Evolutionary conservation across 1,139 yeast species (phyloP), one percentile per base, ranked within the genome.

Genomic region (Zygosaccharomyces pseudobailii): DNA sequence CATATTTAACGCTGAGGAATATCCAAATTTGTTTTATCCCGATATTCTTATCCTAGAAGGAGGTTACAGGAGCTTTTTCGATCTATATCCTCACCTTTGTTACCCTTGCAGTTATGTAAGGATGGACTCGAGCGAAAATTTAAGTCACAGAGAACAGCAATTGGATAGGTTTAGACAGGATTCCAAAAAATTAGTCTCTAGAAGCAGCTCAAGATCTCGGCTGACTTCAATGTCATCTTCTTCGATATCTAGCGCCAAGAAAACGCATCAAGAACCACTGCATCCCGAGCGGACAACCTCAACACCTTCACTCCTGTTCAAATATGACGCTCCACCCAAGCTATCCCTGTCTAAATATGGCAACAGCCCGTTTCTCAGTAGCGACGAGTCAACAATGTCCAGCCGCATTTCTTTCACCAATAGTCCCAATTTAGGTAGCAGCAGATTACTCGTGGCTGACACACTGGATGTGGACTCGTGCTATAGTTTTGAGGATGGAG

Each of bases 31-130:
- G 49, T 79, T 78, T 54, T 92, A 83, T 62, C 98, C 98, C 1
- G 96, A 92, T 68, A 80, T 92, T 42, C 82, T 87, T 35, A 80
- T 92, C 35, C 73, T 92, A 43, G 87, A 88, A 56, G 98, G 97
- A 32, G 98, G 98, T 6, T 92, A 92, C 71, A 82, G 84, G 61
- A 73, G 73, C 36, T 92, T 90, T 62, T 90, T 74, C 66, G 80
- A 82, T 41, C 68, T 68, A 22, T 59, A 43, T 43, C 59, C 65
- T 8, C 36, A 65, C 20, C 71, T 78, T 42, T 88, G 96, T 63
- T 72, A 65, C 50, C 96, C 96, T 2, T 85, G 79, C 57, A 81
- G 79, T 48, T 90, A 92, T 63, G 80, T 89, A 45, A 94, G 83
- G 58, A 92, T 92, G 98, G 82, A 85, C 58, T 90, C 90, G 60